Conservation (phyloP, 2,329 filamentous ascomycete genomes). For the Pyrenochaeta sp. region DNA sequence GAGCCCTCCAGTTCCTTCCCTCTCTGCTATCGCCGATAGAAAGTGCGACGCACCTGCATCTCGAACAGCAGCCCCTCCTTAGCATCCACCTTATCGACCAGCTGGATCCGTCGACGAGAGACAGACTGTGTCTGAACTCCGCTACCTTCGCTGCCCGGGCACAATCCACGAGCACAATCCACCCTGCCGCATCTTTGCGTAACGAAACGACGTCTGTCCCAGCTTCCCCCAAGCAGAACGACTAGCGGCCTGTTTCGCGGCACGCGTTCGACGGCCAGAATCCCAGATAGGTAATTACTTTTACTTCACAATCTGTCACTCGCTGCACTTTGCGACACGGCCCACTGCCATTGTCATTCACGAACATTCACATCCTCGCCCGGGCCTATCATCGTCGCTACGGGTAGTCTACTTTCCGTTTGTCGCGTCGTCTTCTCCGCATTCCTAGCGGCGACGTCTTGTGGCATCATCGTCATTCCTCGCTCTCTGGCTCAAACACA, state of each 20-base stretch:
- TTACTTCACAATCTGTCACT: slow-evolving; percentile 17
- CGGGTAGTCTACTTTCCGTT: slow-evolving; percentile 42
- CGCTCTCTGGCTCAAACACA: slow-evolving; percentile 34
- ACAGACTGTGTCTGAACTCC: slow-evolving; percentile 38
- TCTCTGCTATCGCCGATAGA: slow-evolving; percentile 22
- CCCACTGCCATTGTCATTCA: slow-evolving; percentile 14
- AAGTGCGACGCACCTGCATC: slow-evolving; percentile 22
- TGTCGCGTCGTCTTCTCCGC: slow-evolving; percentile 32
- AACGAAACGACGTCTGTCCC: slow-evolving; percentile 40
- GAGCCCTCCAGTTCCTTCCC: slow-evolving; percentile 19
- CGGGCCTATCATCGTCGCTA: slow-evolving; percentile 18
- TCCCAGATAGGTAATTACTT: slow-evolving; percentile 29
- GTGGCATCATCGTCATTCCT: slow-evolving; percentile 40
- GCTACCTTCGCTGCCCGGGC: slow-evolving; percentile 18
- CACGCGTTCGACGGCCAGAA: slow-evolving; percentile 25
- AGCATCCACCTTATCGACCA: slow-evolving; percentile 13
- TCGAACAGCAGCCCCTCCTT: slow-evolving; percentile 22
- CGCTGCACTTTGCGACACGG: slow-evolving; percentile 9
- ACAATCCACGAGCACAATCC: slow-evolving; percentile 8
- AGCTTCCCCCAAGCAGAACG: slow-evolving; percentile 22
- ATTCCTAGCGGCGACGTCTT: slow-evolving; percentile 36
- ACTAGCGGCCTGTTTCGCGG: slow-evolving; percentile 34
- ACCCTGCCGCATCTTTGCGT: slow-evolving; percentile 24
- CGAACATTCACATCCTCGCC: slow-evolving; percentile 4
- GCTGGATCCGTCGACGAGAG: slow-evolving; percentile 28